Conservation (phyloP, 2,329 filamentous ascomycete genomes). For the Xylaria sp. region DNA sequence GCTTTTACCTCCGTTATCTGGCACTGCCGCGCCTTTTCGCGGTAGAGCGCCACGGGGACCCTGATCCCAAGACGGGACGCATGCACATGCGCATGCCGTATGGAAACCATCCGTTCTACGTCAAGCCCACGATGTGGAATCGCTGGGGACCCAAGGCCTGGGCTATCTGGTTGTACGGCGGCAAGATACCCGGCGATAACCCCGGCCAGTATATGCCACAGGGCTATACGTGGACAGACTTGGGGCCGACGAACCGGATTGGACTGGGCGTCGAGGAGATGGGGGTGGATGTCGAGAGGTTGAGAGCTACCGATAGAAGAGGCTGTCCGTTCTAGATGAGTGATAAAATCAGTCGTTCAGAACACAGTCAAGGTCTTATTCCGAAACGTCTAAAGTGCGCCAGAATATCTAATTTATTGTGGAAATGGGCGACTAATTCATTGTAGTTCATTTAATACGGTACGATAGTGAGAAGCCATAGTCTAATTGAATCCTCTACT, state of each 20-base stretch:
- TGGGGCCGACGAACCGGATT: constrained; percentile 68
- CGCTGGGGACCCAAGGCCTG: constrained; percentile 69
- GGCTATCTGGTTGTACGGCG: constrained; percentile 57
- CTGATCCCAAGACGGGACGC: constrained; percentile 64
- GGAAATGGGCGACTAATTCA: neutral
- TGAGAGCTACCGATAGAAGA: constrained; percentile 48
- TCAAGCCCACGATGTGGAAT: constrained; percentile 67
- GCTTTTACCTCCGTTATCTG: constrained; percentile 66
- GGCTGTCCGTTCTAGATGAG: constrained; percentile 47
- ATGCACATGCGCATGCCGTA: constrained; percentile 60
- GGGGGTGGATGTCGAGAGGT: constrained; percentile 52
- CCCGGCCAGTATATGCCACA: constrained; percentile 55
- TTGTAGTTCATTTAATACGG: no score
- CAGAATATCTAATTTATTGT: neutral
- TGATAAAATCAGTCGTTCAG: neutral
- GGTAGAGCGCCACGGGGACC: constrained; percentile 55
- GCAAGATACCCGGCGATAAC: constrained; percentile 57
- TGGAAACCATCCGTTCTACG: constrained; percentile 73
- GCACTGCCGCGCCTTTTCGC: constrained; percentile 64
- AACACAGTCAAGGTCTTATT: neutral
- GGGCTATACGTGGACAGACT: constrained; percentile 66
- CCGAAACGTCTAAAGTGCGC: no score
- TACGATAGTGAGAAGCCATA: neutral
- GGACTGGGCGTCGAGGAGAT: constrained; percentile 63
- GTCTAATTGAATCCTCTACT: neutral